A percentile compares a stretch with the other conserved stretches of the same genome.
These are phyloP conservation scores for Botrytis tulipae DNA, from an alignment of 2,329 filamentous ascomycete genomes.

Conservation along the genomic window DNA sequence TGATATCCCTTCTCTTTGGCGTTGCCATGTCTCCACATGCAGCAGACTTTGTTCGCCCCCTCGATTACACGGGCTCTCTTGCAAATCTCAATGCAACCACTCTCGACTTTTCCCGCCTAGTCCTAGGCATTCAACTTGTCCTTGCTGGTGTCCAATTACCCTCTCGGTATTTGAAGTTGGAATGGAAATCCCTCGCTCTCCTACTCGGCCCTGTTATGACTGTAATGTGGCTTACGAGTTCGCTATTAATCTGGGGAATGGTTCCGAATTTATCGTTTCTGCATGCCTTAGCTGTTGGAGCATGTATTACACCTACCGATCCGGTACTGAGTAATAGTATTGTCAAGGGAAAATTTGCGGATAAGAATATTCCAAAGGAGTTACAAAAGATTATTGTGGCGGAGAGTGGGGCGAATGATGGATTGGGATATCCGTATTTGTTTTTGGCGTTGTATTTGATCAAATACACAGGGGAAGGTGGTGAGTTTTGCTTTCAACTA, in stretches of 20 bases:
- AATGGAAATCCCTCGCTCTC: constrained; percentile 74
- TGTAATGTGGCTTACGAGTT: constrained; percentile 82
- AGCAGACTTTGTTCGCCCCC: constrained; percentile 70
- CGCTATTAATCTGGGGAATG: constrained; percentile 72
- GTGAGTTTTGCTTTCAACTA: constrained; percentile 50
- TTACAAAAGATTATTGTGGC: constrained; percentile 76
- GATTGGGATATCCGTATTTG: constrained; percentile 79
- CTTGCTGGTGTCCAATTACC: constrained; percentile 86
- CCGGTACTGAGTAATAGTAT: constrained; percentile 86
- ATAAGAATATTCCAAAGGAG: constrained; percentile 80
- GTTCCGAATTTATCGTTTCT: constrained; percentile 71
- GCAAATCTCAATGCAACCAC: constrained; percentile 69
- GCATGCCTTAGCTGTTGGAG: constrained; percentile 75
- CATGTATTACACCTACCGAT: constrained; percentile 90
- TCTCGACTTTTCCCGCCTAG: constrained; percentile 79
- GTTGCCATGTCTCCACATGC: constrained; percentile 76
- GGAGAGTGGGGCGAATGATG: constrained; percentile 87
- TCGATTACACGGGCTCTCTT: constrained; percentile 66
- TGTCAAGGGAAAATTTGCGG: constrained; percentile 90
- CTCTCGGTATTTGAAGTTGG: constrained; percentile 71
- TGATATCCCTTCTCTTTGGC: constrained; percentile 80
- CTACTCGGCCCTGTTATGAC: constrained; percentile 84
- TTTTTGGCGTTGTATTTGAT: constrained; percentile 83
- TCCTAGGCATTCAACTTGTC: constrained; percentile 86
- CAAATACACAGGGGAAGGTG: constrained; percentile 59